Conservation (phyloP, 768 basidiomycete genomes). For the Leccinum variicolor region DNA sequence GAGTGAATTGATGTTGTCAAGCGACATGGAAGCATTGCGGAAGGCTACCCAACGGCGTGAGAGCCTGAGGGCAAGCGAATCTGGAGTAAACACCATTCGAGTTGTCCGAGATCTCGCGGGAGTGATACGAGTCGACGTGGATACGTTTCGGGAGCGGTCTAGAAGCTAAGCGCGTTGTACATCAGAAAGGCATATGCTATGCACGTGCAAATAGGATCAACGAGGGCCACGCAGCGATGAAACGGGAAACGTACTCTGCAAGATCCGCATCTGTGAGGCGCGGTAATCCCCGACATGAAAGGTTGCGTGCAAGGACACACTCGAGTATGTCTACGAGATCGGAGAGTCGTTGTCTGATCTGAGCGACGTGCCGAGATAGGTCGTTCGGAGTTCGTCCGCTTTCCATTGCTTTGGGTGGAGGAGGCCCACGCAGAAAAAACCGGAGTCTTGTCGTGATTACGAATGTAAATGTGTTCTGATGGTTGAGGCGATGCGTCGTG, state of each 20-base stretch:
- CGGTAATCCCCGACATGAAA: constrained; percentile 59
- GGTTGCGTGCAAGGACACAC: constrained; percentile 47
- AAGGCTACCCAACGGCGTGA: constrained; percentile 25
- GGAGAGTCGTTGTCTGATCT: constrained; percentile 29
- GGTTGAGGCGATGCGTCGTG: too few species aligned
- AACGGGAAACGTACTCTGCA: constrained; percentile 42
- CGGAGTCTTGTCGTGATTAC: neutral
- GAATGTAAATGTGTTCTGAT: neutral
- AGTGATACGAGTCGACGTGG: constrained; percentile 38
- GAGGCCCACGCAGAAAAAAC: constrained; percentile 24
- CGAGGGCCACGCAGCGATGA: neutral
- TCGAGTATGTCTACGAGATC: constrained; percentile 44
- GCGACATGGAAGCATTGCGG: constrained; percentile 34
- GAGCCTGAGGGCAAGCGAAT: constrained; percentile 10
- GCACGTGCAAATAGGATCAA: constrained; percentile 5
- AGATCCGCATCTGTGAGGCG: constrained; percentile 61
- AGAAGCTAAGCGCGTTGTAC: constrained; percentile 44
- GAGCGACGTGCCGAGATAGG: constrained; percentile 49
- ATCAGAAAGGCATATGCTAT: constrained; percentile 22
- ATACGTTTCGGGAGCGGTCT: constrained; percentile 53
- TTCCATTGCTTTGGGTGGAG: constrained; percentile 66
- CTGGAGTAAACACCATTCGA: constrained; percentile 14
- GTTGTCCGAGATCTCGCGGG: constrained; percentile 21
- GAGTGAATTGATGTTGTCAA: constrained; percentile 29
- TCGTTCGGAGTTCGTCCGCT: constrained; percentile 45